Conservation (phyloP, 2,329 filamentous ascomycete species). For the Nemania serpens region DNA sequence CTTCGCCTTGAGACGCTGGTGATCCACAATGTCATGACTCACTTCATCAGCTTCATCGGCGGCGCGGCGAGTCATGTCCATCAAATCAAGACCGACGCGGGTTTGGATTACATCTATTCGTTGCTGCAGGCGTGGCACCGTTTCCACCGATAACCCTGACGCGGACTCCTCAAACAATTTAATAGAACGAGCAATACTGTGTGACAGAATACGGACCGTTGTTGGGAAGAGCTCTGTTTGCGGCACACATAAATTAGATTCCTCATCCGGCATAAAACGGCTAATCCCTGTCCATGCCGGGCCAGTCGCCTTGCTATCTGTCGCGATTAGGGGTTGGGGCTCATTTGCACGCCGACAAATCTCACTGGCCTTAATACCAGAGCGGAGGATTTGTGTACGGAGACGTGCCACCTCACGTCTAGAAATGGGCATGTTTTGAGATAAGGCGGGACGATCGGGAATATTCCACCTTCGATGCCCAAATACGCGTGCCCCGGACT, state of each 20-base stretch:
- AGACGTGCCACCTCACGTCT: conserved; percentile 81
- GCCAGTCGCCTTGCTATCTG: conserved; percentile 31
- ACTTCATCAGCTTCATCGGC: conserved; percentile 82
- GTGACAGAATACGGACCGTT: conserved; percentile 56
- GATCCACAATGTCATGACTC: conserved; percentile 73
- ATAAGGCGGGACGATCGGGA: conserved; percentile 47
- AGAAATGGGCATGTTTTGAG: conserved; percentile 53
- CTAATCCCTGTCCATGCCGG: conserved; percentile 51
- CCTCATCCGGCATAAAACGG: conserved; percentile 43
- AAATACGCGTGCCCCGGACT: conserved; percentile 22
- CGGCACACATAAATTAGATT: conserved; percentile 43
- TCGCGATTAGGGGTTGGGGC: conserved; percentile 45
- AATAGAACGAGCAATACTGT: conserved; percentile 52
- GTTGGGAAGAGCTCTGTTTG: conserved; percentile 55
- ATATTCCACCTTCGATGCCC: conserved; percentile 55
- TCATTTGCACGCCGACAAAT: conserved; percentile 69
- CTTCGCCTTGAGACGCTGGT: conserved; percentile 80
- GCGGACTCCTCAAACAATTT: conserved; percentile 64
- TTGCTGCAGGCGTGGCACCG: conserved; percentile 57
- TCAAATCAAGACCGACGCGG: conserved; percentile 58
- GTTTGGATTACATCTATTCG: conserved; percentile 54
- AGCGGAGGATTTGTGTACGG: conserved; percentile 75
- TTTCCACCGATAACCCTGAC: conserved; percentile 61
- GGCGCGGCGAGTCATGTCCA: conserved; percentile 65
- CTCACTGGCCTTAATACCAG: conserved; percentile 88